Conservation (phyloP, 1,139 yeast genomes). For the Geotrichum fermentans region DNA sequence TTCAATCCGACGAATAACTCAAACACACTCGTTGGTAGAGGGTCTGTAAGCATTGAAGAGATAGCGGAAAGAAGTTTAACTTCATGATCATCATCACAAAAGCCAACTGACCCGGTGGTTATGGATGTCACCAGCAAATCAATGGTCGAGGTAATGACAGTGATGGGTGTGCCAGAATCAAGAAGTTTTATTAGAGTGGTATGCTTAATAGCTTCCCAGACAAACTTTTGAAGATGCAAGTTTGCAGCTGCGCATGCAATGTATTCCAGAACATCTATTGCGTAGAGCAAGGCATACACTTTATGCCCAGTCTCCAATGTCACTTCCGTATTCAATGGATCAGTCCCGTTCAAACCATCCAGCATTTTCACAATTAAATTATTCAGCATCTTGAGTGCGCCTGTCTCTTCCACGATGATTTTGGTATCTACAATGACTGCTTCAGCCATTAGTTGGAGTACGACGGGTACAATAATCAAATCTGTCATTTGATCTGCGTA, state of each 20-base stretch:
- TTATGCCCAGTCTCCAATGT: background rate
- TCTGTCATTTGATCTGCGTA: background rate
- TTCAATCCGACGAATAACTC: background rate
- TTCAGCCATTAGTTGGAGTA: background rate
- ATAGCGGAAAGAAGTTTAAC: background rate
- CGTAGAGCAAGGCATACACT: constrained; percentile 46
- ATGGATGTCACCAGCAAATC: background rate
- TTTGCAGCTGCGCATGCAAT: background rate
- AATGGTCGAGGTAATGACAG: background rate
- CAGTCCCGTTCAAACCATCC: background rate
- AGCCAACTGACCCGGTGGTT: background rate
- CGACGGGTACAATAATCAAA: background rate
- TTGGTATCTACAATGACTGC: background rate
- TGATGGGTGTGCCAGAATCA: background rate
- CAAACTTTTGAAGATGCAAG: background rate
- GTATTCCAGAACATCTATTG: constrained; percentile 52
- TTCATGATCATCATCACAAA: background rate
- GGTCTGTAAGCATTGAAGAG: background rate
- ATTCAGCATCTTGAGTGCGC: background rate
- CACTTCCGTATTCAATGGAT: background rate
- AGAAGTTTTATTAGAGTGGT: background rate
- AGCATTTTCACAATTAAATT: background rate
- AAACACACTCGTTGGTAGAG: background rate
- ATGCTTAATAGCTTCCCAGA: background rate
- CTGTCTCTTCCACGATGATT: background rate